Percentiles rank a stretch among this genome's conserved stretches.
These are phyloP conservation scores for Bacidia rubella DNA, from an alignment of 495 filamentous ascomycete species.

Conservation along the genomic window DNA sequence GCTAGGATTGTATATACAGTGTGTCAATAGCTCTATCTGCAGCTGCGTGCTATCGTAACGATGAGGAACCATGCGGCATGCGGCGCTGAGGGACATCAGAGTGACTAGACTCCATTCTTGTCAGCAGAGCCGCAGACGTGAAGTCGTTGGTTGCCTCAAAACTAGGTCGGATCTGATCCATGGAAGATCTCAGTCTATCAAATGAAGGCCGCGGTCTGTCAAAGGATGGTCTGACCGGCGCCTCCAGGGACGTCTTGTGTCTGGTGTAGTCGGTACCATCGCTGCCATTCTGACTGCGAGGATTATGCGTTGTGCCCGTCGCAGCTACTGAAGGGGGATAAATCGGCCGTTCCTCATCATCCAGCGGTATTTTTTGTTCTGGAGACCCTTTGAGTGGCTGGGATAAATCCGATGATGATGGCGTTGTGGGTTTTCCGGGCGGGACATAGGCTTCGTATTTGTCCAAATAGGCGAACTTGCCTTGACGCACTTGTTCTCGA, in stretches of 20 bases:
- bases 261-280: slow-evolving; percentile 87
- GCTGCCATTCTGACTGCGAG: slow-evolving; percentile 78
- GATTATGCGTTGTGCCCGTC: slow-evolving; percentile 66
- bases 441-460: slow-evolving; percentile 33
- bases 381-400: slow-evolving; percentile 50
- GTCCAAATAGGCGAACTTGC: slow-evolving; percentile 62
- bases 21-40: slow-evolving; percentile 3
- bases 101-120: slow-evolving; percentile 65
- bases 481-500: slow-evolving; percentile 73
- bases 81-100: slow-evolving; percentile 20
- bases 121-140: slow-evolving; percentile 71
- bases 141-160: slow-evolving; percentile 84
- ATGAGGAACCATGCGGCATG: slow-evolving; percentile 12
- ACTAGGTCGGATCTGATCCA: slow-evolving; percentile 63
- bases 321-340: slow-evolving; percentile 76
- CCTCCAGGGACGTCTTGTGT: slow-evolving; percentile 37
- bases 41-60: slow-evolving; percentile 15
- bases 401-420: slow-evolving; percentile 47
- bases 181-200: slow-evolving; percentile 60
- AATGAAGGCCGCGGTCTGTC: slow-evolving; percentile 62
- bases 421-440: slow-evolving; percentile 26
- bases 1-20: slow-evolving; percentile 14
- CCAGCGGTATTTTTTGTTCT: slow-evolving; percentile 23
- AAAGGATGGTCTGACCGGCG: slow-evolving; percentile 38
- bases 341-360: slow-evolving; percentile 77